Evolutionary conservation across 768 basidiomycete species (phyloP), one percentile per base, ranked within the genome.

Genomic region (Lentinula boryana): DNA sequence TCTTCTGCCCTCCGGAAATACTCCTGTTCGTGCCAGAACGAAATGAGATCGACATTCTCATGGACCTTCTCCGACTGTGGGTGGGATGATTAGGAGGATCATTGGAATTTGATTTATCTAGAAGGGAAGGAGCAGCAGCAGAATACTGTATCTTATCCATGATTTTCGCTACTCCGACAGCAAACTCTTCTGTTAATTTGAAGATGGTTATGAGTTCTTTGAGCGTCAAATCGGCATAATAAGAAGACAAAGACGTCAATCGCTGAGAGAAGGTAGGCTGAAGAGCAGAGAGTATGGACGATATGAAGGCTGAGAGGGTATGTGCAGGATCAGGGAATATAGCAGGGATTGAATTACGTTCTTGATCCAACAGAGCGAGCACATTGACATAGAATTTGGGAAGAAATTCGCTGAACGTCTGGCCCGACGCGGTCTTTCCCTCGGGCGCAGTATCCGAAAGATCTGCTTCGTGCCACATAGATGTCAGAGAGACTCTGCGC

Each of bases 251-350:
- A 2, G 86, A 78, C 5, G 88, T 80, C 33, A 99, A 80, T 9
- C 93, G 84, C 62, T 95, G 87, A 2, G 87, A 77, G 60, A 95
- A 83, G 6, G 92, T 87, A 0, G 97, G 97, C 52, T 88, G 82
- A 15, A 98, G 82, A 8, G 84, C 79, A 18, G 88, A 87, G 43
- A 98, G 75, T 13, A 88, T 89, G 16, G 91, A 88, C 16, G 88
- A 87, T 61, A 98, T 87, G 68, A 98, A 88, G 35, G 85, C 78
- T 1, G 93, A 89, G 12, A 97, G 80, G 1, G 90, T 89, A 33
- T 76, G 70, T 55, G 84, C 79, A 7, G 94, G 90, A 68, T 96
- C 87, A 0, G 94, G 92, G 71, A 98, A 98, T 66, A 98, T 94
- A 31, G 84, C 79, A 1, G 89, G 86, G 61, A 96, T 86, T 33